These are phyloP conservation scores for Leccinum barrowsii DNA, from an alignment of 768 basidiomycete species.

Conservation along the genomic window DNA sequence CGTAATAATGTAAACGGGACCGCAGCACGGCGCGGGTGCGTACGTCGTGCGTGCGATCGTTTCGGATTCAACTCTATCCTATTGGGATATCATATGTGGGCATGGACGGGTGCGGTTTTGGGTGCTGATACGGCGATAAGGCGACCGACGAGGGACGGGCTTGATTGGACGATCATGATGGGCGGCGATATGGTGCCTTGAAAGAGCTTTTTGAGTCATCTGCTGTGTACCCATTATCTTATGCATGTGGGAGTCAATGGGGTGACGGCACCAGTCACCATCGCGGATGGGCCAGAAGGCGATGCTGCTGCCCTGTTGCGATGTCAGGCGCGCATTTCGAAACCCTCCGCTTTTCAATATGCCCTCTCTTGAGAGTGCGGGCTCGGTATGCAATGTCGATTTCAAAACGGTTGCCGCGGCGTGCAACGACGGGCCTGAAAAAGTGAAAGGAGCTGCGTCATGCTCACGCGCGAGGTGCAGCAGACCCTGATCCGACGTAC, in stretches of 20 bases:
- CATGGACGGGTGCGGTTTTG: neutral
- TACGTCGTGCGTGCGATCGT: neutral
- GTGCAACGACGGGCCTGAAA: too few species aligned
- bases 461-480: neutral
- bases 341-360: neutral
- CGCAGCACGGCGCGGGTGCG: slow-evolving; percentile 5
- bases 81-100: neutral
- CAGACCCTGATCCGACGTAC: too few species aligned
- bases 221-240: neutral
- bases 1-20: slow-evolving; percentile 6
- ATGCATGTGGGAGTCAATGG: neutral
- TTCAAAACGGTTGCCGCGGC: neutral
- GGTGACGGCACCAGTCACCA: neutral
- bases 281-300: neutral
- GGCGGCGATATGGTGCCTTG: slow-evolving; percentile 7
- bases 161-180: slow-evolving; percentile 3
- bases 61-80: neutral
- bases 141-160: neutral
- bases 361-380: neutral
- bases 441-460: too few species aligned
- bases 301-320: neutral
- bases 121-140: slow-evolving; percentile 4
- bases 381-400: neutral
- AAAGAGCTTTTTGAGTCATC: neutral
- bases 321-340: neutral